These are phyloP conservation scores for Penicillium parvum DNA, from an alignment of 495 filamentous ascomycete species.

Conservation along the genomic window DNA sequence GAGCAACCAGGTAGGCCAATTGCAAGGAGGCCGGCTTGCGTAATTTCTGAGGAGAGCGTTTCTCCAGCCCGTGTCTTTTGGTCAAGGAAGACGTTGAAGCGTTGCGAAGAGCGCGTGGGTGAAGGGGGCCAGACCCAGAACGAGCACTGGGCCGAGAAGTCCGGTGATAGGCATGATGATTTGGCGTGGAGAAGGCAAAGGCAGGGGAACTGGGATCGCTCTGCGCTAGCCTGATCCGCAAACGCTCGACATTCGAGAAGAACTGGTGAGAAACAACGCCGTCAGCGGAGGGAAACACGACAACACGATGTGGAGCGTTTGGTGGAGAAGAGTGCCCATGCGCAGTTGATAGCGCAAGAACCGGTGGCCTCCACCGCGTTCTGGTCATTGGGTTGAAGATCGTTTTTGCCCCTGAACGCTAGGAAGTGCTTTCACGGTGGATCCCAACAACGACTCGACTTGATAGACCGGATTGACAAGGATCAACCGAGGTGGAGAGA, in stretches of 20 bases:
- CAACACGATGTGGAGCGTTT: not conserved
- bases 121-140: constrained; percentile 11
- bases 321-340: constrained; percentile 12
- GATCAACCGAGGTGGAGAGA: too few relatives aligned
- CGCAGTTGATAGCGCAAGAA: constrained; percentile 24
- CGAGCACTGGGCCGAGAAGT: constrained; percentile 15
- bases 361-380: constrained; percentile 20
- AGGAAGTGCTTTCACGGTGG: constrained; percentile 8
- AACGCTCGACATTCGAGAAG: constrained; percentile 40
- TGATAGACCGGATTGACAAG: too few relatives aligned
- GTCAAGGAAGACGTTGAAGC: constrained; percentile 8
- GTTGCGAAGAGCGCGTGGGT: constrained; percentile 8
- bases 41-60: constrained; percentile 23
- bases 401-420: not conserved
- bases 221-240: constrained; percentile 31
- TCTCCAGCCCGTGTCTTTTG: constrained; percentile 16
- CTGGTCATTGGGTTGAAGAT: too few relatives aligned
- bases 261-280: constrained; percentile 32
- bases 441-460: constrained; percentile 1
- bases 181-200: constrained; percentile 15
- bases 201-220: constrained; percentile 22
- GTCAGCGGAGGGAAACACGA: constrained; percentile 13
- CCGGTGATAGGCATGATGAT: constrained; percentile 14
- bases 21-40: constrained; percentile 38
- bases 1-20: constrained; percentile 37